Evolutionary conservation across 352 stramenopile genomes (phyloP), one percentile per base, ranked within the genome.

Genomic region (Globisporangium perplexum): DNA sequence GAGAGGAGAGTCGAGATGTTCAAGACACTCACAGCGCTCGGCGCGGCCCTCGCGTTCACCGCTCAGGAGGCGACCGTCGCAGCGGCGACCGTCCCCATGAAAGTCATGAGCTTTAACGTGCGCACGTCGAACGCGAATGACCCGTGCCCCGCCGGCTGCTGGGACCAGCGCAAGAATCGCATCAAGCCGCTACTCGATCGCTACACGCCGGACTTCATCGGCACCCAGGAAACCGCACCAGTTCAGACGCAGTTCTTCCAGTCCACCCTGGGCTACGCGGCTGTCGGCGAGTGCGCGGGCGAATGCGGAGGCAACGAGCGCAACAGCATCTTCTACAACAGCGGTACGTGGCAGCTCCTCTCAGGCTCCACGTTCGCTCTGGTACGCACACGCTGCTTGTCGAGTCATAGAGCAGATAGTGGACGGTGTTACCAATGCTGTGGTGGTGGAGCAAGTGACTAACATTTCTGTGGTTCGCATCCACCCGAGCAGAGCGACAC

Each of bases 41-140:
- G 22, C 42, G 23, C 47, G 11, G 28, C 38, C 11, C 38, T 60
- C n/a, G 35, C 28, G 1, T 17, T 43, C 15, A 18, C 45, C 1
- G 20, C 50, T 24, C n/a, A 31, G 5, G 24, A 49, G 17, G 26
- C 17, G 14, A 14, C 23, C 17, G 17, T 15, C 8, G 18, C 30
- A 0, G 17, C 28, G 0, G 38, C 44, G 22, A 31, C 11, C 17
- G 52, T 47, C 39, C 3, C 22, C 3, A 49, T 85, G 47, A 80
- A 80, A 36, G 68, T 87, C 28, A 87, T 87, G 76, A 87, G 69
- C 52, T 85, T 90, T 54, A 90, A 90, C 41, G 39, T 90, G 31
- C 76, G 79, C 44, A 90, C 79, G 38, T 77, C 76, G 17, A 57
- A 81, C 12, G 79, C 79, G 15, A 77, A 73, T 12, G 76, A 90